phyloP scores from a whole-genome alignment of 2,329 filamentous ascomycete genomes.

The Calonectria hongkongensis region DNA sequence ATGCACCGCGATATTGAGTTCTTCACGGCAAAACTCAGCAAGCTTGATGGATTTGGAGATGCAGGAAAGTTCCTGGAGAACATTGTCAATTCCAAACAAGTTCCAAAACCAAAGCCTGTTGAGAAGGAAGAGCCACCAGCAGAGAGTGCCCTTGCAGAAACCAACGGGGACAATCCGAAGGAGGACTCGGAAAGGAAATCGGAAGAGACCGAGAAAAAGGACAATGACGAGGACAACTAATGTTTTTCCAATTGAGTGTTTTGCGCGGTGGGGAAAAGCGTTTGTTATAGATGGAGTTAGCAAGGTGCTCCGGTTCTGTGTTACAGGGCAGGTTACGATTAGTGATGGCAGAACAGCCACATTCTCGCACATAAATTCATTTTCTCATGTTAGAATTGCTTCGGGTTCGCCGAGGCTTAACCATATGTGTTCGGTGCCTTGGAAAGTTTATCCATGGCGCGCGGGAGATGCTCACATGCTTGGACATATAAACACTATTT shows the following conservation, averaged over 20 bases:
- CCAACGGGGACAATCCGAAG: conserved; percentile 41
- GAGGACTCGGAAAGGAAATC: conserved; percentile 42
- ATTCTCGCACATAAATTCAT: conserved; percentile 32
- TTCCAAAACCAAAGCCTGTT: conserved; percentile 71
- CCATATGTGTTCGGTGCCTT: background rate
- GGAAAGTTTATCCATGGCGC: too few species aligned
- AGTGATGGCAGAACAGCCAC: conserved; percentile 36
- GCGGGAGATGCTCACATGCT: too few species aligned
- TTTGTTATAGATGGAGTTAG: conserved; percentile 20
- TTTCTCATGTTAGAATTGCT: background rate
- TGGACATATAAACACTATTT: too few species aligned
- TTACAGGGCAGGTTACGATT: conserved; percentile 31
- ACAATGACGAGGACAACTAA: conserved; percentile 48
- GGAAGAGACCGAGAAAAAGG: conserved; percentile 40
- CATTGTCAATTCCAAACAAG: conserved; percentile 77
- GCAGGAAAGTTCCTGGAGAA: conserved; percentile 81
- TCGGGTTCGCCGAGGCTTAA: background rate
- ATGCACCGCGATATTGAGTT: conserved; percentile 86
- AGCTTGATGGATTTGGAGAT: conserved; percentile 86
- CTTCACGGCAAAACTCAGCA: conserved; percentile 81
- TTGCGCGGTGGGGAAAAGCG: conserved; percentile 15
- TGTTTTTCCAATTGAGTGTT: conserved; percentile 14
- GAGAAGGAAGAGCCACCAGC: conserved; percentile 43
- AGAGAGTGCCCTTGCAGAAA: conserved; percentile 41
- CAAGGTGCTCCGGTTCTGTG: conserved; percentile 11